These are phyloP conservation scores for Erythrobasidium hasegawianum DNA, from an alignment of 1,284 basidiomycete species.

Conservation along the genomic window DNA sequence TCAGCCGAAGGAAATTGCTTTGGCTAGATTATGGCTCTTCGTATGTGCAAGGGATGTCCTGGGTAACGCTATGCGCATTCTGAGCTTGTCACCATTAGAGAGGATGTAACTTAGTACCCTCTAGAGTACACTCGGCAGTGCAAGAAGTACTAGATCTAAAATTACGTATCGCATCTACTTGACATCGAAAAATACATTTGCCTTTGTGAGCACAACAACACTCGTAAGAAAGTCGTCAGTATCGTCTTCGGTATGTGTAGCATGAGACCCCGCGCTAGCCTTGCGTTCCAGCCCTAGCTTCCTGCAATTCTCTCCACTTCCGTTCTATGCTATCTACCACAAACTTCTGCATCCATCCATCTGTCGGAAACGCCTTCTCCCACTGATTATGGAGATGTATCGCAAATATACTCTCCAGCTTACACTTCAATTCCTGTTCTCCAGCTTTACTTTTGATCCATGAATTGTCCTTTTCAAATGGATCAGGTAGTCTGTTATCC, in stretches of 20 bases:
- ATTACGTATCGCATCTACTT: too few relatives aligned
- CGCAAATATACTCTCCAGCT: conserved; percentile 69
- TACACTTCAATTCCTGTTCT: conserved; percentile 61
- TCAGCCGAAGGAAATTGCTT: conserved; percentile 64
- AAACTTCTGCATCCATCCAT: conserved; percentile 74
- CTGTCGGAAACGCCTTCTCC: conserved; percentile 70
- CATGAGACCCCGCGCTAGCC: too few relatives aligned
- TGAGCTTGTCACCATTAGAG: conserved; percentile 85
- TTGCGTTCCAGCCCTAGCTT: not conserved
- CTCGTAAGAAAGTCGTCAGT: too few relatives aligned
- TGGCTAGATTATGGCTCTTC: conserved; percentile 88
- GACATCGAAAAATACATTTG: too few relatives aligned
- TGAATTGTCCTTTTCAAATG: conserved; percentile 64
- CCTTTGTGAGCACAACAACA: too few relatives aligned
- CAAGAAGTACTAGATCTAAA: too few relatives aligned
- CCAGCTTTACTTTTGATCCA: conserved; percentile 50
- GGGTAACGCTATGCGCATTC: conserved; percentile 74
- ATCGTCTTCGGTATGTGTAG: too few relatives aligned
- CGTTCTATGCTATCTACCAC: conserved; percentile 16
- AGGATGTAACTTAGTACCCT: conserved; percentile 64
- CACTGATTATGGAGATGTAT: conserved; percentile 92
- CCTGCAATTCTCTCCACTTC: conserved; percentile 4
- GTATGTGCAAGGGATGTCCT: conserved; percentile 83
- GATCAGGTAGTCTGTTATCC: conserved; percentile 85
- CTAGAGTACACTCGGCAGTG: too few relatives aligned